Conservation (phyloP, 2,329 filamentous ascomycete genomes). For the Ascochyta clinopodiicola region DNA sequence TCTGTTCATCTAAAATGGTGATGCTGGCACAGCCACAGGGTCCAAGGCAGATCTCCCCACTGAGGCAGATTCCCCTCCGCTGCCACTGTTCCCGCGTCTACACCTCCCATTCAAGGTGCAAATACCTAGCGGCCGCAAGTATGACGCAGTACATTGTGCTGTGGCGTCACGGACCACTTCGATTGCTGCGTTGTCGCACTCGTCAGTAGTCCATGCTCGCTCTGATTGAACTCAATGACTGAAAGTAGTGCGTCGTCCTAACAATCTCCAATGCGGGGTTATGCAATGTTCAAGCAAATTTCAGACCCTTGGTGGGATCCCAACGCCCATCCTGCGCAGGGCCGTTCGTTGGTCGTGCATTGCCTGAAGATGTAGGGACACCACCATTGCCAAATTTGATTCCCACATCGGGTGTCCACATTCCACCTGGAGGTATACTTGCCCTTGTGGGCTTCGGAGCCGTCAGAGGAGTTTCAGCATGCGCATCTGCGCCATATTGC, state of each 20-base stretch:
- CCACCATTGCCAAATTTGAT: constrained; percentile 75
- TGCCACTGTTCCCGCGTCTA: constrained; percentile 14
- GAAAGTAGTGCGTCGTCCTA: not conserved
- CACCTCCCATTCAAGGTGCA: not conserved
- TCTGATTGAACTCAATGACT: not conserved
- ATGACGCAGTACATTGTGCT: constrained; percentile 3
- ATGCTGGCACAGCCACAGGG: constrained; percentile 31
- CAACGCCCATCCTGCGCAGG: constrained; percentile 48
- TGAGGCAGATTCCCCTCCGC: constrained; percentile 31
- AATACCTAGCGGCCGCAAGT: not conserved
- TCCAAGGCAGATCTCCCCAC: constrained; percentile 27
- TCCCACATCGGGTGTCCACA: constrained; percentile 82
- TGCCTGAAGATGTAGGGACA: constrained; percentile 45
- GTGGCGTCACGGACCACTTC: not conserved
- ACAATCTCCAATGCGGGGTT: not conserved
- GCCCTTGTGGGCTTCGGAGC: constrained; percentile 51
- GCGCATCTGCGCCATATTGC: constrained; percentile 59
- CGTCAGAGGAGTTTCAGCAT: constrained; percentile 63
- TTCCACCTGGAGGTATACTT: constrained; percentile 51
- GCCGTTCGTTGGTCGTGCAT: constrained; percentile 40
- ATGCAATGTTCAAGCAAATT: constrained; percentile 43
- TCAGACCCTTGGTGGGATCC: constrained; percentile 49
- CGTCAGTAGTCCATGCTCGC: not conserved
- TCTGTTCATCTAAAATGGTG: not conserved
- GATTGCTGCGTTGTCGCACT: not conserved